A percentile compares a stretch with the other conserved stretches of the same genome.
Evolutionary conservation across 2,329 filamentous ascomycete species (phyloP).

Genomic region (Epichloe coenophiala): DNA sequence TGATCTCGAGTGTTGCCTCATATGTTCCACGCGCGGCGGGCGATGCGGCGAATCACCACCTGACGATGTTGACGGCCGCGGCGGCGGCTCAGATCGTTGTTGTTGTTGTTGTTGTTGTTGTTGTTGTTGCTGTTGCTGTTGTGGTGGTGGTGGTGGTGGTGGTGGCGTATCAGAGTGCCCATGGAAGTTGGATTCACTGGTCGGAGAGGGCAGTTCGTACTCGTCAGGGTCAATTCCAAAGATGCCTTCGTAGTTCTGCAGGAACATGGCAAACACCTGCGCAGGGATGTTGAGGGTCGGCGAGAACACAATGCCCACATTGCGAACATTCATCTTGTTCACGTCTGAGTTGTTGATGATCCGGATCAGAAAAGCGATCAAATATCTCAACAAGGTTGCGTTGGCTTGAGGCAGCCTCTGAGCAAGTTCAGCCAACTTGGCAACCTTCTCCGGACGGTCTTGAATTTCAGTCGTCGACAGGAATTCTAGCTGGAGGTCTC

Average conservation of each 20-base stretch:
- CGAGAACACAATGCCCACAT: conserved; percentile 96
- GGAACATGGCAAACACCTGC: conserved; percentile 83
- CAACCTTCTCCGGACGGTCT: conserved; percentile 62
- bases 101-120: not conserved
- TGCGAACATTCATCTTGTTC: conserved; percentile 98
- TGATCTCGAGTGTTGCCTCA: conserved; percentile 17
- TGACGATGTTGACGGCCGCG: conserved; percentile 35
- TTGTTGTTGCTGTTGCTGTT: not conserved
- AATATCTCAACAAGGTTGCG: conserved; percentile 64
- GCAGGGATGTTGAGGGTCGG: conserved; percentile 94
- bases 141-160: not conserved
- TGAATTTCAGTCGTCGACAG: conserved; percentile 69
- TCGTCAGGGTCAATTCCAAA: conserved; percentile 61
- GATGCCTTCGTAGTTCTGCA: conserved; percentile 79
- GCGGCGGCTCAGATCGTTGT: conserved; percentile 19
- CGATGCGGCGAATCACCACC: conserved; percentile 38
- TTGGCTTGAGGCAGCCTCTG: conserved; percentile 71
- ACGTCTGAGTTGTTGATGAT: conserved; percentile 81
- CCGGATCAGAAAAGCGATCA: conserved; percentile 79
- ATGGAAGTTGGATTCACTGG: conserved; percentile 24
- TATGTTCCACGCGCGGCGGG: conserved; percentile 25
- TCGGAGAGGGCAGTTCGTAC: conserved; percentile 40
- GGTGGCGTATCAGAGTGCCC: conserved; percentile 16
- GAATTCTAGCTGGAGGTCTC: conserved; percentile 83
- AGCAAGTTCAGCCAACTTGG: conserved; percentile 63